Evolutionary conservation across 2,329 filamentous ascomycete species (phyloP).

Genomic region (Pseudogymnoascus sp.): DNA sequence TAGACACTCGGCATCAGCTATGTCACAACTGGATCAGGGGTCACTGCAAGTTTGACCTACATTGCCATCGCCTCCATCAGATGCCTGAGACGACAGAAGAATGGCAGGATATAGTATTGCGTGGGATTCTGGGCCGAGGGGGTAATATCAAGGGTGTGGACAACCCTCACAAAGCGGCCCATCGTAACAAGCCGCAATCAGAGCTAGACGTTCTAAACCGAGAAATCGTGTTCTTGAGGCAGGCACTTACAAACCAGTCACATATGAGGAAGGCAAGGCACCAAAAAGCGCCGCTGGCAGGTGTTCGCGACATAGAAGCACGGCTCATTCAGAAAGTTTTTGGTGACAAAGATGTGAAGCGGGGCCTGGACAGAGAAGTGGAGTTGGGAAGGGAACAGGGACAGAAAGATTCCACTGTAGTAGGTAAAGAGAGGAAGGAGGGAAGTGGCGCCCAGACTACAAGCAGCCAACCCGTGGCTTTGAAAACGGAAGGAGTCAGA

Average conservation of each 20-base stretch:
- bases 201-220: background rate
- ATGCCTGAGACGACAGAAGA: background rate
- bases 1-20: background rate
- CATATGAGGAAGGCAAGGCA: background rate
- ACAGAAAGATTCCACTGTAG: background rate
- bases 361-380: background rate
- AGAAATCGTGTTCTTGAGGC: constrained; percentile 6
- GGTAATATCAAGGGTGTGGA: background rate
- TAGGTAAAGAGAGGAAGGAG: background rate
- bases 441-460: background rate
- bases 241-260: constrained; percentile 1
- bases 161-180: background rate
- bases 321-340: background rate
- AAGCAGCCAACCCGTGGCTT: background rate
- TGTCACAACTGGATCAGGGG: constrained; percentile 1
- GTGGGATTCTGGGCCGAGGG: background rate
- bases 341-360: background rate
- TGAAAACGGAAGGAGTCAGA: background rate
- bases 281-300: background rate
- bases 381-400: background rate
- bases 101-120: background rate
- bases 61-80: constrained; percentile 4
- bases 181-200: background rate
- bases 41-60: background rate
- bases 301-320: background rate